Evolutionary conservation across 345 rosid species (phyloP).

Genomic region (Kernera saxatilis): DNA sequence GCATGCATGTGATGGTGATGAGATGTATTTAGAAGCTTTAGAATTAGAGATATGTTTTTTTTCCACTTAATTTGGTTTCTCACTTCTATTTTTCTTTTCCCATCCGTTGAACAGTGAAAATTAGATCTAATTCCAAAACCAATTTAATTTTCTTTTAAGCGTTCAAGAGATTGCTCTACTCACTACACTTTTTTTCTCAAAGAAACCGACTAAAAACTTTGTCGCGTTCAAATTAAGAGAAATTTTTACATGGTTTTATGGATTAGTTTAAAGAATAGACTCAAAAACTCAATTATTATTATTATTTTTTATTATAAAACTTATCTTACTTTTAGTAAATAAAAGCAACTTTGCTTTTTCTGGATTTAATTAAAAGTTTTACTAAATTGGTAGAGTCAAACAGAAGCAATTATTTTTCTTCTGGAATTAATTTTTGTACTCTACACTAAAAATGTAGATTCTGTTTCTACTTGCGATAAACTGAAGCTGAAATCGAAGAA

Average conservation of each 20-base stretch:
- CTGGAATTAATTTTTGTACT: too few species aligned
- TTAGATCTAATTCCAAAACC: constrained; percentile 14
- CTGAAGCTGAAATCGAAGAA: neutral
- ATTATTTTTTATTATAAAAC: neutral
- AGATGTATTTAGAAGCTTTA: constrained; percentile 19
- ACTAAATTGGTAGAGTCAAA: too few species aligned
- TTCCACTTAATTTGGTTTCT: constrained; percentile 13
- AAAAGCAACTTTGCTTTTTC: neutral
- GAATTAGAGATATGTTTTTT: constrained; percentile 6
- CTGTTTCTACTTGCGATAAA: constrained; percentile 9
- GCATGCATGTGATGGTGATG: constrained; percentile 34
- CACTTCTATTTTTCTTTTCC: neutral
- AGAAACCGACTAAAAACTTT: neutral
- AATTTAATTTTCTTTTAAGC: neutral
- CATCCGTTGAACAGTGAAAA: constrained; percentile 27
- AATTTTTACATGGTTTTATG: neutral
- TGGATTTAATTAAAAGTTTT: too few species aligned
- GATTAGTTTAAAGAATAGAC: neutral
- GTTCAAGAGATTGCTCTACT: neutral
- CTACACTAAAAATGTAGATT: neutral
- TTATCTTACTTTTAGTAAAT: neutral
- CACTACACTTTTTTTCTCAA: neutral
- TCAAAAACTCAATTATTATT: neutral
- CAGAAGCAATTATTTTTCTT: too few species aligned
- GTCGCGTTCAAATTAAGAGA: constrained; percentile 5